phyloP scores from a whole-genome alignment of 495 filamentous ascomycete genomes.

The Podospora comata region DNA sequence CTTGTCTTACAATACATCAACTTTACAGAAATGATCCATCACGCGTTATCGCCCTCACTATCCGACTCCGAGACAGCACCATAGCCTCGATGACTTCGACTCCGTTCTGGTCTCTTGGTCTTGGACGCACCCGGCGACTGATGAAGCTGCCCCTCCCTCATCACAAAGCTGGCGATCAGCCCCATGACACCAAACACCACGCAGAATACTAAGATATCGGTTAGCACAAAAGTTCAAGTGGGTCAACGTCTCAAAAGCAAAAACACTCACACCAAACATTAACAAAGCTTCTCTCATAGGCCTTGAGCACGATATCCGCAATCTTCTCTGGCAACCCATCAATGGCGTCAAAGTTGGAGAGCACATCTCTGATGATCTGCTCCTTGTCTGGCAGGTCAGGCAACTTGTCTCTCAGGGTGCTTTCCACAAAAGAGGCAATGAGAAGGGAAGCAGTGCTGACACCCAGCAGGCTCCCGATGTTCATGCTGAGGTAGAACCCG shows the following conservation, averaged over 20 bases:
- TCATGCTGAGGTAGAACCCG: slow-evolving; percentile 18
- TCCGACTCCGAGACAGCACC: not conserved
- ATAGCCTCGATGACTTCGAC: not conserved
- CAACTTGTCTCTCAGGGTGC: slow-evolving; percentile 5
- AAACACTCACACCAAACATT: slow-evolving; percentile 20
- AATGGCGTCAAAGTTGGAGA: slow-evolving; percentile 21
- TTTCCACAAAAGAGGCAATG: slow-evolving; percentile 14
- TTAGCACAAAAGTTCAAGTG: not conserved
- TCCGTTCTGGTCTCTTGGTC: not conserved
- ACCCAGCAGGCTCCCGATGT: slow-evolving; percentile 16
- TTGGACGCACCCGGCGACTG: not conserved
- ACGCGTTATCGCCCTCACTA: not conserved
- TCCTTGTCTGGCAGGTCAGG: not conserved
- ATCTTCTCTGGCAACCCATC: slow-evolving; percentile 15
- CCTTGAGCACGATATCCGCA: slow-evolving; percentile 6
- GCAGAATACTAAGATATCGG: slow-evolving; percentile 11
- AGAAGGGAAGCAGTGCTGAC: slow-evolving; percentile 13
- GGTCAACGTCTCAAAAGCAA: not conserved
- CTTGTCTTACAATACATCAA: not conserved
- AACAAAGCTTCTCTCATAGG: slow-evolving; percentile 18
- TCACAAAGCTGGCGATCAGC: slow-evolving; percentile 13
- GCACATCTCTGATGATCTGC: slow-evolving; percentile 13
- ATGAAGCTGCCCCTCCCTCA: slow-evolving; percentile 17
- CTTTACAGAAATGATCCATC: not conserved
- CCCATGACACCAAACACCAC: slow-evolving; percentile 13